Conservation (phyloP, 768 basidiomycete genomes). For the Tephrocybe rancida region DNA sequence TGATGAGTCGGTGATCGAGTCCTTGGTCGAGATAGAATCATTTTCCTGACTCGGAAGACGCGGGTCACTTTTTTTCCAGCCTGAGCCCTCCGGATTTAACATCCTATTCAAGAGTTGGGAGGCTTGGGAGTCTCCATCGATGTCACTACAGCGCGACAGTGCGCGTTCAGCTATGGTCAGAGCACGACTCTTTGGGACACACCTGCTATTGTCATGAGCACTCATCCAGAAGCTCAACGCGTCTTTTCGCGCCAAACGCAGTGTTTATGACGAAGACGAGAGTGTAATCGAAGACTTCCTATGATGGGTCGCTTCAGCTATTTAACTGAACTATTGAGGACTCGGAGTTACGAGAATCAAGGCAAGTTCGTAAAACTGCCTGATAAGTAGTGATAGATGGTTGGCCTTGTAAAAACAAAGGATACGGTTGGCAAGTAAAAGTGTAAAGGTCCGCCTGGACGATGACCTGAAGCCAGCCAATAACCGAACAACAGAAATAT, state of each 20-base stretch:
- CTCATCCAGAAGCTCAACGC: constrained; percentile 32
- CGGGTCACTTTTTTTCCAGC: constrained; percentile 17
- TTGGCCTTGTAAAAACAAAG: too few relatives aligned
- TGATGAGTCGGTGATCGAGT: constrained; percentile 39
- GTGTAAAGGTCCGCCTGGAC: too few relatives aligned
- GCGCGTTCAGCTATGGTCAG: constrained; percentile 4
- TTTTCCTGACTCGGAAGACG: constrained; percentile 19
- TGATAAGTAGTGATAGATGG: too few relatives aligned
- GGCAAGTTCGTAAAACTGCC: too few relatives aligned
- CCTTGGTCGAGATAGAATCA: constrained; percentile 28
- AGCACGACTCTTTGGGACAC: constrained; percentile 23
- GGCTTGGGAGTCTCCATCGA: constrained; percentile 50
- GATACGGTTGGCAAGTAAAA: too few relatives aligned
- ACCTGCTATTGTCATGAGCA: constrained; percentile 36
- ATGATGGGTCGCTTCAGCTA: too few relatives aligned
- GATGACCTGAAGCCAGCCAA: too few relatives aligned
- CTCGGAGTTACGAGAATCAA: too few relatives aligned
- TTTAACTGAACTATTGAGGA: too few relatives aligned
- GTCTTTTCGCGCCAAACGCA: constrained; percentile 6
- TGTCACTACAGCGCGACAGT: constrained; percentile 35
- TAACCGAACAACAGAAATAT: too few relatives aligned
- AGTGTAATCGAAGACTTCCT: too few relatives aligned
- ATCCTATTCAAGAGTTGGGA: constrained; percentile 54
- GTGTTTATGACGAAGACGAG: too few relatives aligned
- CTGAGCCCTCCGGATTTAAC: constrained; percentile 29